These are phyloP conservation scores for Aphanomyces cochlioides DNA, from an alignment of 352 stramenopile species.

Conservation along the genomic window DNA sequence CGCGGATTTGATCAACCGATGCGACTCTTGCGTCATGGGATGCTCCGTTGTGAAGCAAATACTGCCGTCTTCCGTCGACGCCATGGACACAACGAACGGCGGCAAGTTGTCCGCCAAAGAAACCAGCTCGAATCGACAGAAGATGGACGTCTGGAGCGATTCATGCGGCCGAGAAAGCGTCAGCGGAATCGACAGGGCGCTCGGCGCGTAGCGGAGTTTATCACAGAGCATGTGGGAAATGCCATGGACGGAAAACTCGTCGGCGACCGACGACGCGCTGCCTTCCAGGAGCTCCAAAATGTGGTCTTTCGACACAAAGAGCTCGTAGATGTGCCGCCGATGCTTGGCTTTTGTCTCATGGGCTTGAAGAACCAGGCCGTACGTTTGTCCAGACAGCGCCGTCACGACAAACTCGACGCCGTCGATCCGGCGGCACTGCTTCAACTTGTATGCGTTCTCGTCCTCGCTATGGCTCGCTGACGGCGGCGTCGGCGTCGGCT, in stretches of 20 bases:
- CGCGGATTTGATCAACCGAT: background rate
- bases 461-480: too few species aligned
- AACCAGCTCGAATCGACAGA: background rate
- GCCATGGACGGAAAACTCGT: constrained; percentile 25
- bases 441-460: constrained; percentile 7
- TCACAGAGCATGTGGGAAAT: constrained; percentile 27
- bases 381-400: background rate
- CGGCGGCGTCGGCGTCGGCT: background rate
- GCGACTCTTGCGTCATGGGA: background rate
- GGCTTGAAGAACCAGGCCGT: constrained; percentile 8
- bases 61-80: background rate
- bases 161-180: background rate
- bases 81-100: background rate
- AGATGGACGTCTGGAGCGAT: constrained; percentile 4
- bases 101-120: background rate
- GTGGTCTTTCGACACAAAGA: constrained; percentile 22
- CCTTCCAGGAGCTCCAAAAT: constrained; percentile 9
- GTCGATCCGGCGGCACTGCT: constrained; percentile 20
- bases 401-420: constrained; percentile 21
- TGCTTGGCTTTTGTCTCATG: background rate
- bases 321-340: constrained; percentile 1
- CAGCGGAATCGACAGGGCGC: constrained; percentile 10
- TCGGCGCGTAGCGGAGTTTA: background rate
- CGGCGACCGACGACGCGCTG: constrained; percentile 5
- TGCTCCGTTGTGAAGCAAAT: background rate